Evolutionary conservation across 2,329 filamentous ascomycete species (phyloP).

Genomic region (Neofusicoccum ribis): DNA sequence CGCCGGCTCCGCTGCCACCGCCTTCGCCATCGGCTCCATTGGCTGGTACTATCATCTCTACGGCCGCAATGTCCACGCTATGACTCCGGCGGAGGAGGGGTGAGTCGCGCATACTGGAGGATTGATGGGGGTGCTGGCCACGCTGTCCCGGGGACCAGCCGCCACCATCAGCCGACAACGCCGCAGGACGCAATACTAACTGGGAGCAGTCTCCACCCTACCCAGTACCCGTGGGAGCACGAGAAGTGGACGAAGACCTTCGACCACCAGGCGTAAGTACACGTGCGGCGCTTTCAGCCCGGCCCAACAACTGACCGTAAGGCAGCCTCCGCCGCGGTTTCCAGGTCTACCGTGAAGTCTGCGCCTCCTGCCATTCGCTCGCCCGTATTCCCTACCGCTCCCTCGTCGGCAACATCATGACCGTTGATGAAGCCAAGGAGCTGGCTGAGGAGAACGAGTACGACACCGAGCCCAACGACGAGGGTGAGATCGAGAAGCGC

Average conservation of each 20-base stretch:
- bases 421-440: conserved; percentile 95
- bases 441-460: conserved; percentile 98
- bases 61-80: conserved; percentile 81
- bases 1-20: conserved; percentile 82
- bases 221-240: conserved; percentile 95
- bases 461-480: conserved; percentile 94
- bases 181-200: conserved; percentile 8
- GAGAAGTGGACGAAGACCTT: conserved; percentile 90
- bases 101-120: conserved; percentile 57
- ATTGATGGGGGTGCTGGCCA: conserved; percentile 15
- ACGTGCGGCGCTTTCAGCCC: background rate
- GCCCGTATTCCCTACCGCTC: conserved; percentile 90
- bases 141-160: background rate
- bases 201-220: conserved; percentile 75
- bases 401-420: conserved; percentile 88
- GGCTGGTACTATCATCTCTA: conserved; percentile 98
- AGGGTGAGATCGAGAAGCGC: conserved; percentile 98
- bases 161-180: conserved; percentile 6
- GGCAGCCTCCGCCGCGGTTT: conserved; percentile 93
- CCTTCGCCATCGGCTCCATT: conserved; percentile 81
- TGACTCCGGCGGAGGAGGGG: conserved; percentile 96
- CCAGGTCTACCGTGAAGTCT: conserved; percentile 99
- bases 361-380: conserved; percentile 95
- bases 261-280: conserved; percentile 88
- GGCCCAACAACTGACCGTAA: background rate